These are phyloP conservation scores for Glonium stellatum DNA, from an alignment of 495 filamentous ascomycete genomes.

Conservation along the genomic window DNA sequence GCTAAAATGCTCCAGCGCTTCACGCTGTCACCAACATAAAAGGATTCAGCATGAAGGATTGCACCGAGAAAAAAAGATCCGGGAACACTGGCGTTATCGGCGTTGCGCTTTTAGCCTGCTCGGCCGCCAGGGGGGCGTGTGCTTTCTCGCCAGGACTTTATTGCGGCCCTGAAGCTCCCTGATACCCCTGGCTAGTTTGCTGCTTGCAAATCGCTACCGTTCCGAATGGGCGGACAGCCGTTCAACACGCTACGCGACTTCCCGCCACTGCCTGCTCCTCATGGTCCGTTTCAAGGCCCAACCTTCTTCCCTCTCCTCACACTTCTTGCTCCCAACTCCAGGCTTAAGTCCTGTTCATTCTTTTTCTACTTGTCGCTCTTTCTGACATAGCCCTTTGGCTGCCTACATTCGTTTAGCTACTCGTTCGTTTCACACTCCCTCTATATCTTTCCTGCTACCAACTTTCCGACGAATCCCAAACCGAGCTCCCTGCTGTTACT, in stretches of 20 bases:
- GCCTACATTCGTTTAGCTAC: constrained; percentile 13
- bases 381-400: constrained; percentile 13
- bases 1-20: too few species aligned
- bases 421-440: background rate
- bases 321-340: constrained; percentile 9
- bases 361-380: constrained; percentile 25
- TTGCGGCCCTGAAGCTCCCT: background rate
- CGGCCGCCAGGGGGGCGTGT: background rate
- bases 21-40: too few species aligned
- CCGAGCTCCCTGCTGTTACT: background rate
- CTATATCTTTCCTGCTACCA: background rate
- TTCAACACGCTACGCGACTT: background rate
- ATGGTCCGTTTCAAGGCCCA: constrained; percentile 19
- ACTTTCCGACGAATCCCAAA: background rate
- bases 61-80: too few species aligned
- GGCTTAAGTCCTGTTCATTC: constrained; percentile 25
- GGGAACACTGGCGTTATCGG: too few species aligned
- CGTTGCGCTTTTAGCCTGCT: too few species aligned
- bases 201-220: background rate
- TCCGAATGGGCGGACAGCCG: background rate
- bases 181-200: background rate
- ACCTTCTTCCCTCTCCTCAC: constrained; percentile 17
- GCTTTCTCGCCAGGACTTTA: background rate
- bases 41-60: too few species aligned
- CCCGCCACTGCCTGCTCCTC: background rate